Conservation (phyloP, 2,329 filamentous ascomycete genomes). For the Cladosporium sp. region DNA sequence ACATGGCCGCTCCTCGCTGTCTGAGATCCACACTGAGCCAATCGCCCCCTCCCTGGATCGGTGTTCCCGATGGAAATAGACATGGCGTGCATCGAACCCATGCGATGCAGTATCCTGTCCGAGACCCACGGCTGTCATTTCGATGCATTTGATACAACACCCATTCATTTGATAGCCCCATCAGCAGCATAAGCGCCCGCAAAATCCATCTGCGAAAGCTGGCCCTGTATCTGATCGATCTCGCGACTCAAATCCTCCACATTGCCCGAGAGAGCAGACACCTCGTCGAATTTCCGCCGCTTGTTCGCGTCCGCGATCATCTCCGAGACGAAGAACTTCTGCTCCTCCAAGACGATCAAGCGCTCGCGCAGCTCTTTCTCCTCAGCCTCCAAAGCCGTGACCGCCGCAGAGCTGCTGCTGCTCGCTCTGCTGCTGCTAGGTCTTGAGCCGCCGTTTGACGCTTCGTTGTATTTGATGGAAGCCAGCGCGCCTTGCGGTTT, state of each 20-base stretch:
- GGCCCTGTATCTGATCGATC: slow-evolving; percentile 49
- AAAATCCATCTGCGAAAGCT: slow-evolving; percentile 33
- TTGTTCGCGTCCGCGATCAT: slow-evolving; percentile 76
- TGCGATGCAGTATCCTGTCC: too few relatives aligned
- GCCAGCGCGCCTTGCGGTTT: slow-evolving; percentile 45
- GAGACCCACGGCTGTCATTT: too few relatives aligned
- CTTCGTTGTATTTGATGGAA: slow-evolving; percentile 53
- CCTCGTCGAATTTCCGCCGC: slow-evolving; percentile 77
- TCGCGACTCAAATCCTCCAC: slow-evolving; percentile 75
- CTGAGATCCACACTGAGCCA: too few relatives aligned
- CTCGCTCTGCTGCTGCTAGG: slow-evolving; percentile 45
- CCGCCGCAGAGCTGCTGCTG: slow-evolving; percentile 34
- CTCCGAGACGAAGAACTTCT: slow-evolving; percentile 78
- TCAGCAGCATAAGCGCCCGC: slow-evolving; percentile 27
- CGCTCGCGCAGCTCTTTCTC: slow-evolving; percentile 76
- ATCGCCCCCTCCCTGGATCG: too few relatives aligned
- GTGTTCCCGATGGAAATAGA: too few relatives aligned
- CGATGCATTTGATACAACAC: background rate
- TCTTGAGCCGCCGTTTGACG: slow-evolving; percentile 31
- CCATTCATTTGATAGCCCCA: slow-evolving; percentile 23
- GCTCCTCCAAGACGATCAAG: slow-evolving; percentile 81
- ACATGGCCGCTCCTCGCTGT: too few relatives aligned
- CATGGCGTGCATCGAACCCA: too few relatives aligned
- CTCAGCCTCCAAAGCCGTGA: slow-evolving; percentile 69
- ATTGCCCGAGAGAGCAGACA: slow-evolving; percentile 70